Conservation (phyloP, 805 yeast species). For the Candida nemodendra region DNA sequence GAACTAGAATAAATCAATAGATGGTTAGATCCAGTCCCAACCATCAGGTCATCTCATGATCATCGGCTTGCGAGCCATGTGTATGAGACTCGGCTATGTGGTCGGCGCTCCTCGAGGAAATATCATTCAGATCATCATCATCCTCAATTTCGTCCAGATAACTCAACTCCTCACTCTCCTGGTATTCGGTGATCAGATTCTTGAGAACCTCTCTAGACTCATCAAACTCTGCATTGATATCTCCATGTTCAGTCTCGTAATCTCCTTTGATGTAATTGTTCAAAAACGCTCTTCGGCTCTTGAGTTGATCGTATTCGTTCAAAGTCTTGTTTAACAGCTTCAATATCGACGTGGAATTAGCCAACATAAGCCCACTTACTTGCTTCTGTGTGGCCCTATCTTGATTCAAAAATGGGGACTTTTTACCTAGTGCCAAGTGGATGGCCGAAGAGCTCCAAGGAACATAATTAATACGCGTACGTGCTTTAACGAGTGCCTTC, state of each 20-base stretch:
- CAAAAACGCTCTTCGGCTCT: conserved; percentile 78
- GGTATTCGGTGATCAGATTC: conserved; percentile 47
- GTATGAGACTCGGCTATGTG: conserved; percentile 1
- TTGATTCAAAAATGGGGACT: conserved; percentile 54
- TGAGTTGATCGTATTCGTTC: conserved; percentile 75
- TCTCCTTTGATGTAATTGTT: conserved; percentile 64
- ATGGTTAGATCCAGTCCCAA: too few species aligned
- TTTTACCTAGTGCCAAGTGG: conserved; percentile 73
- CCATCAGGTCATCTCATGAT: not conserved
- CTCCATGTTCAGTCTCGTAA: conserved; percentile 42
- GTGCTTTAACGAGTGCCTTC: conserved; percentile 62
- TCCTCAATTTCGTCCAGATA: conserved; percentile 50
- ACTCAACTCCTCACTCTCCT: conserved; percentile 37
- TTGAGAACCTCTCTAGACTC: conserved; percentile 49
- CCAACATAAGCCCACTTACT: conserved; percentile 77
- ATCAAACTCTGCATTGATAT: conserved; percentile 45
- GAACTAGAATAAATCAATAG: too few species aligned
- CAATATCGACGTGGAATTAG: conserved; percentile 77
- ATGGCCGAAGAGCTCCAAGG: conserved; percentile 84
- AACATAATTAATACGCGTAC: conserved; percentile 68
- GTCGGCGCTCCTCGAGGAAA: too few species aligned
- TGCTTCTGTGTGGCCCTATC: conserved; percentile 37
- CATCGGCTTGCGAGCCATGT: not conserved
- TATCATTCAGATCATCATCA: too few species aligned
- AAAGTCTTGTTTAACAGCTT: conserved; percentile 65